These are phyloP conservation scores for Jamesozyma gamospora DNA, from an alignment of 805 yeast species.

Conservation along the genomic window DNA sequence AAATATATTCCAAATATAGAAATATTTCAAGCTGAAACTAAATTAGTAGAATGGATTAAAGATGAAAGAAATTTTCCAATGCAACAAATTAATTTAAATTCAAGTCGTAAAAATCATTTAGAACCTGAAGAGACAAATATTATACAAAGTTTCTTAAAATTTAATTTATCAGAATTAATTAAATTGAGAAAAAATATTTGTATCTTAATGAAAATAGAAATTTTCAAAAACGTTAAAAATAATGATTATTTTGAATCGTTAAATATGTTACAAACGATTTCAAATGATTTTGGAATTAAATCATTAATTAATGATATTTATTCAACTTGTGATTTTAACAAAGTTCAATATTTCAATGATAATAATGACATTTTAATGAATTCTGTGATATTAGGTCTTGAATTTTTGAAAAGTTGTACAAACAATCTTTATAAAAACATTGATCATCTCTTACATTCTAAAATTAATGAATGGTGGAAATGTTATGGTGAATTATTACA, in stretches of 20 bases:
- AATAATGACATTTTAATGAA: background rate
- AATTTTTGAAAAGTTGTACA: conserved; percentile 15
- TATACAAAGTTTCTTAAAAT: conserved; percentile 20
- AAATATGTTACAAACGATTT: conserved; percentile 5
- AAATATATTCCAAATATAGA: conserved; percentile 2
- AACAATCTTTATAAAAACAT: conserved; percentile 23
- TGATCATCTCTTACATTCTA: conserved; percentile 25
- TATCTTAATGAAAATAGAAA: conserved; percentile 14
- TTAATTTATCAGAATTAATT: conserved; percentile 16
- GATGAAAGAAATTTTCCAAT: conserved; percentile 4
- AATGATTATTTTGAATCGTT: conserved; percentile 10
- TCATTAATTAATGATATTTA: background rate
- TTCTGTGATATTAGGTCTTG: background rate
- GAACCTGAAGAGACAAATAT: conserved; percentile 23
- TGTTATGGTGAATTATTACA: conserved; percentile 33
- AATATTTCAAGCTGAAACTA: conserved; percentile 7
- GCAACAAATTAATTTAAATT: background rate
- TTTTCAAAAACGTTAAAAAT: conserved; percentile 14
- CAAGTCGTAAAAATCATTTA: conserved; percentile 5
- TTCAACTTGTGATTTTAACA: background rate
- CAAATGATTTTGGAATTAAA: background rate
- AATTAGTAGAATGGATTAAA: conserved; percentile 12
- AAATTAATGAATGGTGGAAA: conserved; percentile 38
- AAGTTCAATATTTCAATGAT: background rate
- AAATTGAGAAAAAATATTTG: conserved; percentile 7